Conservation (phyloP, 768 basidiomycete genomes). For the Leccinum rimulosum region DNA sequence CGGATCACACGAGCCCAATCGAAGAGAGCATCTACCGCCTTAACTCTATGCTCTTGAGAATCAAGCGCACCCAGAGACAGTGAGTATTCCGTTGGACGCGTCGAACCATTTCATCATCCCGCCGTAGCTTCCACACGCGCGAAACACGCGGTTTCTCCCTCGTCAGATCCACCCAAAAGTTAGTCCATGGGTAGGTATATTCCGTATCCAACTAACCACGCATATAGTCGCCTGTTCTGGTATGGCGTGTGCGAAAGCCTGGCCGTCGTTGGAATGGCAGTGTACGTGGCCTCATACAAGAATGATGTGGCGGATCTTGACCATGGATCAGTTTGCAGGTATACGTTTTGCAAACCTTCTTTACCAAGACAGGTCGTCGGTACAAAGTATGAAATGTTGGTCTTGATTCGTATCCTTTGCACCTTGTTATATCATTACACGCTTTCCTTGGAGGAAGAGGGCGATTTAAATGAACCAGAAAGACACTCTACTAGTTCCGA, state of each 20-base stretch:
- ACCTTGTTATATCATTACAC: neutral
- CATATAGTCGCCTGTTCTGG: slow-evolving; percentile 83
- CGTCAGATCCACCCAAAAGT: slow-evolving; percentile 90
- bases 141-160: slow-evolving; percentile 93
- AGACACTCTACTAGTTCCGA: neutral
- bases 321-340: slow-evolving; percentile 67
- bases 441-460: neutral
- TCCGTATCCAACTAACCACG: slow-evolving; percentile 1
- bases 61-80: slow-evolving; percentile 94
- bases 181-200: slow-evolving; percentile 6
- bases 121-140: slow-evolving; percentile 81
- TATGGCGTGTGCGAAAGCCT: slow-evolving; percentile 81
- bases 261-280: slow-evolving; percentile 80
- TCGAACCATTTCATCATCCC: slow-evolving; percentile 2
- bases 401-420: slow-evolving; percentile 11
- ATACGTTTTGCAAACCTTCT: slow-evolving; percentile 93
- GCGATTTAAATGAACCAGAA: neutral
- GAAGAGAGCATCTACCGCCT: slow-evolving; percentile 96
- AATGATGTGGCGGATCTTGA: slow-evolving; percentile 9
- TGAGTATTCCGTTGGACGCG: slow-evolving; percentile 40
- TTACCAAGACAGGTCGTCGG: slow-evolving; percentile 86
- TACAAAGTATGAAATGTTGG: slow-evolving; percentile 69
- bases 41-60: slow-evolving; percentile 80
- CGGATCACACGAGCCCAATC: slow-evolving; percentile 88
- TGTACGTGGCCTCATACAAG: slow-evolving; percentile 50